Evolutionary conservation across 2,329 filamentous ascomycete genomes (phyloP), one percentile per base, ranked within the genome.

Genomic region (Elsinoe perseae): DNA sequence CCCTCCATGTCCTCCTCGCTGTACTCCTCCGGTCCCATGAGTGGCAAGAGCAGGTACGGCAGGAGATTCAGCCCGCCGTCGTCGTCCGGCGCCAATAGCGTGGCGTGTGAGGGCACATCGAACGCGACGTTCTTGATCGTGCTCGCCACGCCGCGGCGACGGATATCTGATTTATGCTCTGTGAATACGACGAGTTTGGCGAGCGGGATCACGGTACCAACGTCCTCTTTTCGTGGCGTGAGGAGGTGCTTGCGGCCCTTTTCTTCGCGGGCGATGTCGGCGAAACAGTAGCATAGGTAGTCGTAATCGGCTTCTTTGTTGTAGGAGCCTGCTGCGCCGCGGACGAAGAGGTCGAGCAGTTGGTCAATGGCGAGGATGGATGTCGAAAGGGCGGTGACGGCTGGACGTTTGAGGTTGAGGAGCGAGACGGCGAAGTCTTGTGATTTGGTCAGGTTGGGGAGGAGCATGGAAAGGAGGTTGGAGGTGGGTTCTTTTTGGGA

Each of bases 101-200:
- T 73, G 0, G 81, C 75, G 65, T 97, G 92, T 0, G 85, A 80
- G 2, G 81, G 72, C 4, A 92, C 73, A 64, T 95, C 87, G 67
- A 98, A 97, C 5, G 89, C 84, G 27, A 88, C 83, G 67, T 98
- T 98, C 72, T 97, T 97, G 69, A 98, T 89, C 8, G 89, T 93
- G 59, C 85, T 90, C 6, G 92, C 92, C n/a, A 96, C 91, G n/a
- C 93, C 93, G 65, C 89, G 89, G 56, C 93, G 80, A 57, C 93
- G 82, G 55, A 96, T 83, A 25, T 86, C 80, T 2, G 88, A 95
- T 64, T 81, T 78, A 73, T 96, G 89, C 70, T 95, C 89, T 1
- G 93, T 97, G 70, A 97, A 97, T 58, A 97, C 92, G 59, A 86
- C 87, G 60, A 98, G 77, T 75, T 97, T 97, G 50, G 87, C 89